These are phyloP conservation scores for Scenedesmus sp. DNA, from an alignment of 163 green algal genomes.

Conservation along the genomic window DNA sequence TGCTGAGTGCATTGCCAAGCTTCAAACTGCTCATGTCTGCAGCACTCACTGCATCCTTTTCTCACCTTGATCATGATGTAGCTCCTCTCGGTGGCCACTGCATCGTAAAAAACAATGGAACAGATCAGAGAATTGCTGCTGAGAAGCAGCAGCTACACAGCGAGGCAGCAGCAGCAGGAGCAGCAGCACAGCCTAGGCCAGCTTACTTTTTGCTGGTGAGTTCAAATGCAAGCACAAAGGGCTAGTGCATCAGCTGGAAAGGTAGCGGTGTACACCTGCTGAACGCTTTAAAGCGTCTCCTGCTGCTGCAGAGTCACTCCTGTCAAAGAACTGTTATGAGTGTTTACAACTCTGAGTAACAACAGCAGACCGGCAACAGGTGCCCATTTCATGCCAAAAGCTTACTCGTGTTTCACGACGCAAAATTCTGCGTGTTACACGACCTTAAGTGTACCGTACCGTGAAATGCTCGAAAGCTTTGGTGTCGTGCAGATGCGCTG, in stretches of 20 bases:
- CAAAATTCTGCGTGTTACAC: too few relatives aligned
- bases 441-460: background rate
- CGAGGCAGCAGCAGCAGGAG: background rate
- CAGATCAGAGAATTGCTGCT: background rate
- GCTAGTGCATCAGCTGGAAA: background rate
- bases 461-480: background rate
- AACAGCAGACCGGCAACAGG: too few relatives aligned
- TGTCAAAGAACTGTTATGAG: background rate
- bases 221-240: background rate
- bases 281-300: background rate
- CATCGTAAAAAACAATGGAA: background rate
- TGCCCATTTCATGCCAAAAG: too few relatives aligned
- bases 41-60: background rate
- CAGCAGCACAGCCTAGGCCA: background rate
- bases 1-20: background rate
- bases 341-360: too few relatives aligned
- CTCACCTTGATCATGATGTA: constrained; percentile 94
- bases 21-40: background rate
- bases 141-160: background rate
- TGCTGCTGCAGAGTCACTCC: background rate
- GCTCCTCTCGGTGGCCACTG: constrained; percentile 71
- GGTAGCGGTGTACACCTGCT: background rate
- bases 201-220: background rate
- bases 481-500: background rate
- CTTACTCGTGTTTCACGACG: too few relatives aligned